Conservation (phyloP, 2,329 filamentous ascomycete genomes). For the Neofusicoccum kwambonambiense region DNA sequence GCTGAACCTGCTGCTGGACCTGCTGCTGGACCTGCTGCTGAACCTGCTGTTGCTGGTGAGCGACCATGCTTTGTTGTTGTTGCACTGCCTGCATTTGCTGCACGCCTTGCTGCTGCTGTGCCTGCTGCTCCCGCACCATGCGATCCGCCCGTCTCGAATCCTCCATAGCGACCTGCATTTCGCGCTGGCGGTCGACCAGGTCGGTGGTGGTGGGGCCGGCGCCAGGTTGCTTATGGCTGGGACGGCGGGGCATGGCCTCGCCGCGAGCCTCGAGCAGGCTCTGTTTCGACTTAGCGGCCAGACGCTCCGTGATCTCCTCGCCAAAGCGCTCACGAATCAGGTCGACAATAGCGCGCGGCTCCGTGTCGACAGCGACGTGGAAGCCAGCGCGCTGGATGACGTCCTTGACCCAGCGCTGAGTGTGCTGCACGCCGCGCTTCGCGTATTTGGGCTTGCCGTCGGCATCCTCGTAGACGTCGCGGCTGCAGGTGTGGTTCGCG, state of each 20-base stretch:
- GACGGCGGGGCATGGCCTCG: slow-evolving; percentile 14
- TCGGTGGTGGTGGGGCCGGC: slow-evolving; percentile 15
- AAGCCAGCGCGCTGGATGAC: slow-evolving; percentile 18
- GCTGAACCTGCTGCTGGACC: slow-evolving; percentile 18
- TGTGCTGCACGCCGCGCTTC: slow-evolving; percentile 22
- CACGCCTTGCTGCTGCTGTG: slow-evolving; percentile 21
- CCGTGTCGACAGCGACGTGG: slow-evolving; percentile 17
- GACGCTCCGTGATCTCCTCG: slow-evolving; percentile 18
- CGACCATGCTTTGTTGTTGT: slow-evolving; percentile 18
- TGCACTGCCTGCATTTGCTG: slow-evolving; percentile 17
- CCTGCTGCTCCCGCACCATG: slow-evolving; percentile 11
- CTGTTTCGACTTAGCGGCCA: slow-evolving; percentile 20
- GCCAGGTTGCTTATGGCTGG: slow-evolving; percentile 18
- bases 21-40: not conserved
- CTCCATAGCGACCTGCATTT: slow-evolving; percentile 18
- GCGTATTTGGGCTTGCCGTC: slow-evolving; percentile 20
- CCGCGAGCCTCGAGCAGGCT: slow-evolving; percentile 19
- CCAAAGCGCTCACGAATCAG: slow-evolving; percentile 19
- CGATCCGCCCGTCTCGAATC: slow-evolving; percentile 13
- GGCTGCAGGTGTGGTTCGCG: slow-evolving; percentile 19
- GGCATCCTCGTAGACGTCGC: slow-evolving; percentile 18
- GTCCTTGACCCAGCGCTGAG: slow-evolving; percentile 22
- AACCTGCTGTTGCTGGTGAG: slow-evolving; percentile 21
- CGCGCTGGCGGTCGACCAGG: slow-evolving; percentile 16
- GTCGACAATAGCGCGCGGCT: slow-evolving; percentile 19